Base-by-base conservation (phyloP, 306 rosid genomes). In the Senna tora region DNA sequence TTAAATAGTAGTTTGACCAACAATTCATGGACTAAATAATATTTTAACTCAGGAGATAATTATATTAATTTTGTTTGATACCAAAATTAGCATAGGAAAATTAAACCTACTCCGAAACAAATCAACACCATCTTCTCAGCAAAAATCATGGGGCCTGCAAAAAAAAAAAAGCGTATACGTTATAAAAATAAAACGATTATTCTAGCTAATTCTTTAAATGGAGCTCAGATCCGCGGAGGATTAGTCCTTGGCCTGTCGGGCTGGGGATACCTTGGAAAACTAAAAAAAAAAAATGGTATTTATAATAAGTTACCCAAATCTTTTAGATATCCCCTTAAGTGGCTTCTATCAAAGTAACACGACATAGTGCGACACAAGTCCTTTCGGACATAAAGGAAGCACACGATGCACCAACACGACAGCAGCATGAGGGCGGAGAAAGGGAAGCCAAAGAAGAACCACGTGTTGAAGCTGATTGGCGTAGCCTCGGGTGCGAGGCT, bases 61-160 rank as follows among this genome's bases (percentile, higher is more conserved):
- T 25, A 1, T 25, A 25, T 25, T 25, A 25, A 25, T n/a, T n/a
- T n/a, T n/a, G n/a, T n/a, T n/a, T n/a, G n/a, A n/a, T n/a, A n/a
- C n/a, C 30, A 25, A 25, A 25, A 25, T 25, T 25, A 3, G 30
- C 30, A 25, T 25, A 61, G 43, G 9, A 19, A 25, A n/a, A n/a
- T n/a, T n/a, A n/a, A 75, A 38, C 89, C 11, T 67, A 90, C 98
- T 86, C 89, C 86, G 81, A 93, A 88, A 10, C 85, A 78, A 33
- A 83, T 53, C 76, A 93, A 36, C 17, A 90, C 86, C 92, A 85
- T 86, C 92, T 93, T 93, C 87, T 93, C 93, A 16, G 97, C 98
- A 78, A 87, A 93, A 56, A 76, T 71, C 93, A 93, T 84, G 19
- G 96, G 98, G 56, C 98, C 98, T 93, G 68, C 56, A 49, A 54